Evolutionary conservation across 495 filamentous ascomycete species (phyloP).

Genomic region (Staphylotrichum longicolle): DNA sequence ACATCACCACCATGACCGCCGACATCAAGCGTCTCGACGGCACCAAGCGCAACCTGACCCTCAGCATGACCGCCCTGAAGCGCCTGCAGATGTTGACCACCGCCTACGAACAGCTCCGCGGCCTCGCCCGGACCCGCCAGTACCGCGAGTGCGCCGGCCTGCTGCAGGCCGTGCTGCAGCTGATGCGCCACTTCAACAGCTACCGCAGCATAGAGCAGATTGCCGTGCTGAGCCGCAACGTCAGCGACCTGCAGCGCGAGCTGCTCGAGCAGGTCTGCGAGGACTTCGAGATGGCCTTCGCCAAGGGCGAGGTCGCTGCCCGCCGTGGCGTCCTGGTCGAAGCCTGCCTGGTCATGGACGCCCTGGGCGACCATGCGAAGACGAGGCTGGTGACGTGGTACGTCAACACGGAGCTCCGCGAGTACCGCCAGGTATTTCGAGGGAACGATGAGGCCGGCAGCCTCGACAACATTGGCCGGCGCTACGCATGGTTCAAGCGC

Average conservation of each 20-base stretch:
- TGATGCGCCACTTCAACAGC: constrained; percentile 98
- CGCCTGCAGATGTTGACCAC: constrained; percentile 98
- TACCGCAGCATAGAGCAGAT: constrained; percentile 98
- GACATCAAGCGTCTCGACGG: constrained; percentile 97
- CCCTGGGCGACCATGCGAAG: constrained; percentile 84
- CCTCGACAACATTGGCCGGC: constrained; percentile 91
- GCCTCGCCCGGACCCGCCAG: constrained; percentile 78
- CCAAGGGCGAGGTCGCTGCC: constrained; percentile 76
- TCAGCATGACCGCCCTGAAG: constrained; percentile 98
- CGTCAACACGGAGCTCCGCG: constrained; percentile 92
- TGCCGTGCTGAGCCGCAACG: constrained; percentile 86
- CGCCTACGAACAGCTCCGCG: constrained; percentile 91
- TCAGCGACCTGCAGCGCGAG: constrained; percentile 91
- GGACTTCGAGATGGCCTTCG: constrained; percentile 94
- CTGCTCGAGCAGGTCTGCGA: constrained; percentile 95
- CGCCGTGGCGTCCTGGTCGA: constrained; percentile 73
- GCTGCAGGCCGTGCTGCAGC: constrained; percentile 92
- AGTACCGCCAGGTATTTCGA: constrained; percentile 92
- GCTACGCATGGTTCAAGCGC: constrained; percentile 94
- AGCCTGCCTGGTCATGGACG: constrained; percentile 91
- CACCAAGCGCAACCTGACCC: constrained; percentile 92
- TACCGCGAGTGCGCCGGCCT: constrained; percentile 96
- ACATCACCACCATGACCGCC: constrained; percentile 98
- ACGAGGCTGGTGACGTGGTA: constrained; percentile 90
- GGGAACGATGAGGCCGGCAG: constrained; percentile 97